These are phyloP conservation scores for Heterobasidion parviporum DNA, from an alignment of 1,284 basidiomycete species.

Conservation along the genomic window DNA sequence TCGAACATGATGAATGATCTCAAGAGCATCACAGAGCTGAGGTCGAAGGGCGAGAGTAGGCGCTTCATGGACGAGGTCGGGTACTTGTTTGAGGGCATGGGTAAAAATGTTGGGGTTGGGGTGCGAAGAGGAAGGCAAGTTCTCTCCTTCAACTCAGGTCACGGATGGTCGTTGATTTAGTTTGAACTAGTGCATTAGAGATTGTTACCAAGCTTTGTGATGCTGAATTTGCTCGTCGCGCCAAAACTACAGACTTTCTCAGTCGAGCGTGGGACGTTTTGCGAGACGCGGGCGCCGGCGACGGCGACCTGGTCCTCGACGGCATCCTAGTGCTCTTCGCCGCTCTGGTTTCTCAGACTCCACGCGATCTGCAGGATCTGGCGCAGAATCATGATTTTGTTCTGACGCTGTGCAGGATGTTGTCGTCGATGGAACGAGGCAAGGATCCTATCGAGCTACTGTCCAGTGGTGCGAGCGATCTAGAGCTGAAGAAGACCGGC, in stretches of 20 bases:
- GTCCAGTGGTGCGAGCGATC: conserved; percentile 20
- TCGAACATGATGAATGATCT: conserved; percentile 62
- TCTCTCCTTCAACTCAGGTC: background rate
- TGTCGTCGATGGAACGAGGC: conserved; percentile 24
- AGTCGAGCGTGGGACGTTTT: conserved; percentile 59
- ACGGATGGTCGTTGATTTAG: background rate
- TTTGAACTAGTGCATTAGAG: conserved; percentile 51
- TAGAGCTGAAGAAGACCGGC: conserved; percentile 34
- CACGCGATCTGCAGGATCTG: conserved; percentile 43
- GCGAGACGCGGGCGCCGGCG: conserved; percentile 45
- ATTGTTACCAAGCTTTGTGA: conserved; percentile 67
- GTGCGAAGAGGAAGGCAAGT: conserved; percentile 61
- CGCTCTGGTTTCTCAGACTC: conserved; percentile 49
- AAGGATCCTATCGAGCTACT: conserved; percentile 40
- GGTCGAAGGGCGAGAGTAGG: conserved; percentile 71
- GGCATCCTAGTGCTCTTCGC: conserved; percentile 48
- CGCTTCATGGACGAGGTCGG: conserved; percentile 75
- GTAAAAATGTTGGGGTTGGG: conserved; percentile 36
- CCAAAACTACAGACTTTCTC: conserved; percentile 66
- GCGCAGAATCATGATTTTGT: conserved; percentile 33
- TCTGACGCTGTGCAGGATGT: conserved; percentile 34
- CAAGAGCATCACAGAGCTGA: conserved; percentile 70
- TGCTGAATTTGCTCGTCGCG: conserved; percentile 62
- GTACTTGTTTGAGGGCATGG: conserved; percentile 73
- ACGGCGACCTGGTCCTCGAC: conserved; percentile 58